Base-by-base conservation (phyloP, 2,329 filamentous ascomycete genomes). In the Phyllosticta capitalensis region DNA sequence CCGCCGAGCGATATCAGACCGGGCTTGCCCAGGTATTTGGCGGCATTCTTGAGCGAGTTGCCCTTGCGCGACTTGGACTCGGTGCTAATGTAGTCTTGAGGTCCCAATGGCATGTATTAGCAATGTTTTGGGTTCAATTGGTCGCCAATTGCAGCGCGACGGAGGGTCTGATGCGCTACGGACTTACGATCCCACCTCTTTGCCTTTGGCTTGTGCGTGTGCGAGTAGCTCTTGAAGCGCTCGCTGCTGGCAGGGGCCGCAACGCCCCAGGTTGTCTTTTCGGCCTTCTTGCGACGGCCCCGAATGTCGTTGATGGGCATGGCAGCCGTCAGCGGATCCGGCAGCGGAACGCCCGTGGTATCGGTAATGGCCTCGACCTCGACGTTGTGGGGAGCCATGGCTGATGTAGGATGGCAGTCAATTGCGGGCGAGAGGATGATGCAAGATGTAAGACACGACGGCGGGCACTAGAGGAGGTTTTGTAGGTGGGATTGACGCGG, bases 1-100 rank as follows among this genome's bases (percentile, higher is more conserved):
- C 94, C 94, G 59, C 94, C 94, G 1, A 99, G 85, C 1, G 91
- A 96, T 69, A 99, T 94, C 61, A 96, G 76, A 17, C 88, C 91
- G 0, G 91, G 90, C 48, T 81, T 89, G 69, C 87, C 88, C 57
- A 97, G 82, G 70, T 86, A 87, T 59, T 82, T 83, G 52, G 92
- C 92, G 5, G 92, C 91, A 62, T 82, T 80, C 74, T 97, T 97
- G 62, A 97, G 78, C n/a, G 86, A 86, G 64, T 74, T 78, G 45
- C 75, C 75, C 58, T 74, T 73, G 19, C 78, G 69, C 14, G 67
- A 71, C 83, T 89, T 33, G 81, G 85, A 72, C 83, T 79, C 77
- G 45, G 65, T 61, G 60, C 66, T 76, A 59, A 79, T 65, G 19
- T 72, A 71, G 62, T 78, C 76, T 78, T n/a, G 14, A n/a, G 12